Percentiles rank a stretch among this genome's conserved stretches.
Conservation (phyloP, 1,139 yeast genomes). For the Blastobotrys persicus region DNA sequence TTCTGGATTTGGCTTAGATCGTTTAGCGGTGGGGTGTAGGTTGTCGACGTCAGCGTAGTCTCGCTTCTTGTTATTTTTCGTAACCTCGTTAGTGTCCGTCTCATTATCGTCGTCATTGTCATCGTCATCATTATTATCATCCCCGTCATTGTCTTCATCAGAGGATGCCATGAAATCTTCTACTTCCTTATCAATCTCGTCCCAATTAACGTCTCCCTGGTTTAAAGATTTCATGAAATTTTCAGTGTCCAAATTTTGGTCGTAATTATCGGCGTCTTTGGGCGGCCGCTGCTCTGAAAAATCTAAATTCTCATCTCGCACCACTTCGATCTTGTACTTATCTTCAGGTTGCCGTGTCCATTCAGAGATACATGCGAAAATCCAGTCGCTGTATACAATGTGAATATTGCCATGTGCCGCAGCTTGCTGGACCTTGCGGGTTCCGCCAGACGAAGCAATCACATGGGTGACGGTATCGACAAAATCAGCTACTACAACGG, state of each 20-base stretch:
- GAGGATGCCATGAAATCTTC: constrained; percentile 38
- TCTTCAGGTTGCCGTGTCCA: constrained; percentile 74
- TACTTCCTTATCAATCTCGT: constrained; percentile 39
- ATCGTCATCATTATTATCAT: constrained; percentile 31
- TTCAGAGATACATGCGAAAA: constrained; percentile 74
- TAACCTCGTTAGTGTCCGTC: constrained; percentile 20
- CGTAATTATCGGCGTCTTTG: constrained; percentile 46
- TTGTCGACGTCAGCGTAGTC: constrained; percentile 31
- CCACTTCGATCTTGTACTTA: constrained; percentile 50
- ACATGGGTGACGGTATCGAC: constrained; percentile 82
- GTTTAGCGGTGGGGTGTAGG: constrained; percentile 26
- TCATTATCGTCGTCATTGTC: constrained; percentile 23
- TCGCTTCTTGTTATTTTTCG: constrained; percentile 20
- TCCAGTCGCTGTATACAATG: constrained; percentile 91
- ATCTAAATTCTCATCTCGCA: constrained; percentile 11
- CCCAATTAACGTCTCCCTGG: constrained; percentile 40
- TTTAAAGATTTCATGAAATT: constrained; percentile 34
- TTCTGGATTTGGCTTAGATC: constrained; percentile 20
- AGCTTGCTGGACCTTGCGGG: constrained; percentile 74
- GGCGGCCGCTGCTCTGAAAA: constrained; percentile 10
- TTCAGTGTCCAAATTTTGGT: constrained; percentile 34
- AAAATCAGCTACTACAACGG: constrained; percentile 72
- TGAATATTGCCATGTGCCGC: constrained; percentile 47
- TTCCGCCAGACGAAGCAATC: constrained; percentile 70
- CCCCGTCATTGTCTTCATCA: constrained; percentile 34